Base-by-base conservation (phyloP, 2,329 filamentous ascomycete species). In the Zymoseptoria brevis region DNA sequence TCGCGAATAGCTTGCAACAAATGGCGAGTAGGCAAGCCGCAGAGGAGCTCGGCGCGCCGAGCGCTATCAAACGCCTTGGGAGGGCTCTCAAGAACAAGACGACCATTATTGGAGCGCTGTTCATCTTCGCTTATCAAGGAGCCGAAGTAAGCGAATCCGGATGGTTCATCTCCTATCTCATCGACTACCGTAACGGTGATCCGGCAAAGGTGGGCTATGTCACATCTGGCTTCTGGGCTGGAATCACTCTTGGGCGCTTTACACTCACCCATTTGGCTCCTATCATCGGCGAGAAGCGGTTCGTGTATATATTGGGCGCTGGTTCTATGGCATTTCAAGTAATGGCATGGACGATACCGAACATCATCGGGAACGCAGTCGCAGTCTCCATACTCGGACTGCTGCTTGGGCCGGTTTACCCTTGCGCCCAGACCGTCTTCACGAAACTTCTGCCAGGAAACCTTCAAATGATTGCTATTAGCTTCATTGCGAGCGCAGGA, bases 101-200 rank as follows among this genome's bases (percentile, higher is more conserved):
- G 4, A 89, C 91, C 0, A 74, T 94, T 1, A 79, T 94, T 0
- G 88, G 89, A 2, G 87, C 89, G 0, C 72, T 90, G 8, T 94
- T 94, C 77, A 88, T 94, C 72, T 94, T 95, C 72, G 84, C 86
- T 24, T 95, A 96, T 72, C 89, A 94, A 73, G 90, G 89, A 35
- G 87, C 88, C 41, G 90, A 95, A 74, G 89, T 95, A 16, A 86
- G 86, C 13, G 89, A 93, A 64, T 89, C 87, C 0, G 89, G 90
- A 56, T 95, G 90, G 90, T 87, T 93, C 54, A 90, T 93, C 62
- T 90, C 87, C 2, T 95, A 92, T 76, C 77, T 95, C 48, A 90
- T 94, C 73, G 81, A 82, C 54, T 82, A 85, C 24, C 85, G 89
- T 45, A 77, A 84, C 58, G 89, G 88, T 13, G 80, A 87, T 66